These are phyloP conservation scores for Ophiorrhiza pumila DNA, from an alignment of 257 asterid species.

Conservation along the genomic window DNA sequence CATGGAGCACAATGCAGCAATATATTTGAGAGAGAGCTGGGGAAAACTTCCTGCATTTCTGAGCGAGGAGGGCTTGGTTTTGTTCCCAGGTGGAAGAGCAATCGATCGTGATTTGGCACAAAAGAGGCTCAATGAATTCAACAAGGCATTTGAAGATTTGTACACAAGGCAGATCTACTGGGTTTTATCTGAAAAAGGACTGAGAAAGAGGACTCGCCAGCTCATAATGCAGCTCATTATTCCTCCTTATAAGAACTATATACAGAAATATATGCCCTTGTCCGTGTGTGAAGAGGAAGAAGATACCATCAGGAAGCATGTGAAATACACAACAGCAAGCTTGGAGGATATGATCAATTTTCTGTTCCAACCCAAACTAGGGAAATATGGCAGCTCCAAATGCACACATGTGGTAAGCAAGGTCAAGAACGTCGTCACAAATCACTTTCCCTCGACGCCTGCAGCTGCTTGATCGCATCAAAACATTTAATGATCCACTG, in stretches of 20 bases:
- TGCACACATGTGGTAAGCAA: slow-evolving; percentile 45
- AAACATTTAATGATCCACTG: neutral
- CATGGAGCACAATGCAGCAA: slow-evolving; percentile 37
- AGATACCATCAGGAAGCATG: slow-evolving; percentile 16
- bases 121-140: slow-evolving; percentile 49
- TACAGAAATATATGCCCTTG: slow-evolving; percentile 41
- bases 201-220: slow-evolving; percentile 46
- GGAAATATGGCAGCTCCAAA: slow-evolving; percentile 40
- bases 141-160: slow-evolving; percentile 57
- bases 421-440: slow-evolving; percentile 29
- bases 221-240: slow-evolving; percentile 47
- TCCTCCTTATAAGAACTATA: slow-evolving; percentile 51
- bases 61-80: slow-evolving; percentile 50
- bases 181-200: slow-evolving; percentile 52
- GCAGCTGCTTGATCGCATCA: slow-evolving; percentile 51
- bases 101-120: slow-evolving; percentile 49
- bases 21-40: slow-evolving; percentile 74
- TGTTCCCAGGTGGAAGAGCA: slow-evolving; percentile 83
- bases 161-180: slow-evolving; percentile 53
- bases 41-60: slow-evolving; percentile 50
- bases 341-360: slow-evolving; percentile 44
- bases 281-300: slow-evolving; percentile 34
- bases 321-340: slow-evolving; percentile 40
- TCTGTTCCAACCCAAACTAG: slow-evolving; percentile 51
- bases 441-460: slow-evolving; percentile 46